A percentile compares a stretch with the other conserved stretches of the same genome.
Conservation (phyloP, 2,329 filamentous ascomycete species). For the Penicillium sp. region DNA sequence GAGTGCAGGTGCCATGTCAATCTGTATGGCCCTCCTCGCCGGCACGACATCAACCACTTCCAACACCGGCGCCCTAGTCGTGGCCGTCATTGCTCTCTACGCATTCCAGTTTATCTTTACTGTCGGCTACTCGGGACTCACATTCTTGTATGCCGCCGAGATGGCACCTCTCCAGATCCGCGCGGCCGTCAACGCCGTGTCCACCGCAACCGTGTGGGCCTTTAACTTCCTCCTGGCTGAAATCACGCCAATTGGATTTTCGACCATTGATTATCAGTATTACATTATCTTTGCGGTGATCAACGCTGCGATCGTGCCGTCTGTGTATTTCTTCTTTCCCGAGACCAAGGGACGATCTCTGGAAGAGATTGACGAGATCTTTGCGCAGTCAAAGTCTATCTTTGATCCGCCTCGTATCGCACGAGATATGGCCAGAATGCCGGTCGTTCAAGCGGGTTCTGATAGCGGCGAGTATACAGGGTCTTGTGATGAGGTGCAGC, state of each 20-base stretch:
- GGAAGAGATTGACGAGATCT: constrained; percentile 40
- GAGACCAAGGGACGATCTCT: constrained; percentile 38
- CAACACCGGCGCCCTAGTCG: constrained; percentile 47
- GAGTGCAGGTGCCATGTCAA: constrained; percentile 26
- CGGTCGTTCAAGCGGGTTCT: not conserved
- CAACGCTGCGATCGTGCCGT: constrained; percentile 31
- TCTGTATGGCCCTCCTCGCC: constrained; percentile 40
- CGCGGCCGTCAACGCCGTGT: constrained; percentile 44
- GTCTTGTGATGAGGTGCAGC: no score
- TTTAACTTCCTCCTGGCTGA: constrained; percentile 37
- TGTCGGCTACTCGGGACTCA: constrained; percentile 54
- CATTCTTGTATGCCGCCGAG: constrained; percentile 57
- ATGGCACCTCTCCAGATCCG: constrained; percentile 43
- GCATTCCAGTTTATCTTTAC: constrained; percentile 57
- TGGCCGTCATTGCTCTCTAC: constrained; percentile 53
- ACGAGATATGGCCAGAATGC: not conserved
- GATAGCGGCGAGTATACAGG: no score
- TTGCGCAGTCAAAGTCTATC: constrained; percentile 26
- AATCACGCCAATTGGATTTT: constrained; percentile 36
- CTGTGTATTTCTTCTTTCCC: constrained; percentile 37
- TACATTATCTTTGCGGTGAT: constrained; percentile 44
- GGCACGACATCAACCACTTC: constrained; percentile 44
- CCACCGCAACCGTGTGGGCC: constrained; percentile 43
- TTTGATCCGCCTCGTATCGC: constrained; percentile 10
- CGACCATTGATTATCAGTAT: constrained; percentile 44